Evolutionary conservation across 169 alveolate genomes (phyloP).

Genomic region (Miamiensis avidus): DNA sequence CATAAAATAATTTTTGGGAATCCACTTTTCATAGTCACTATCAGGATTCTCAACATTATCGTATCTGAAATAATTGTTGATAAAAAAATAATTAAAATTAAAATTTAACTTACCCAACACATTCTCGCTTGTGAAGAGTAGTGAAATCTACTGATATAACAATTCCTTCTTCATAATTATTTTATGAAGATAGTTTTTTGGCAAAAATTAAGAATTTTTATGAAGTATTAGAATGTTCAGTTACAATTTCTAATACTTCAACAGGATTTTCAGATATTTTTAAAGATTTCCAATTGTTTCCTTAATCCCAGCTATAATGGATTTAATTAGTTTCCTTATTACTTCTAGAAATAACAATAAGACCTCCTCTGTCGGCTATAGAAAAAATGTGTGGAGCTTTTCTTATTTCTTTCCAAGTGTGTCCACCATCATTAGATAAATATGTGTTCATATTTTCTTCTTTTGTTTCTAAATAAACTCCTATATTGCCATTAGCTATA

Average conservation of each 20-base stretch:
- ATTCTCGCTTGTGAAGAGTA: slow-evolving; percentile 56
- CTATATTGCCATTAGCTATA: slow-evolving; percentile 71
- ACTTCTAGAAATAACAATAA: slow-evolving; percentile 55
- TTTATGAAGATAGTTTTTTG: slow-evolving; percentile 9
- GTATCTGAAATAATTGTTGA: slow-evolving; percentile 42
- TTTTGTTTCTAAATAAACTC: slow-evolving; percentile 37
- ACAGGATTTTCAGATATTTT: slow-evolving; percentile 26
- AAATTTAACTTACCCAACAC: slow-evolving; percentile 51
- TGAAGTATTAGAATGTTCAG: slow-evolving; percentile 66
- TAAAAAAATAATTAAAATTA: slow-evolving; percentile 35
- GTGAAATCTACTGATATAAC: slow-evolving; percentile 55
- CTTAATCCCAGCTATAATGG: slow-evolving; percentile 64
- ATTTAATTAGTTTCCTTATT: slow-evolving; percentile 43
- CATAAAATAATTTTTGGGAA: slow-evolving; percentile 54
- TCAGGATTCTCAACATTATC: slow-evolving; percentile 57
- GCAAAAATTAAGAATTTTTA: slow-evolving; percentile 66
- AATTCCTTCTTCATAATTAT: slow-evolving; percentile 9
- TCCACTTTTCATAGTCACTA: slow-evolving; percentile 77
- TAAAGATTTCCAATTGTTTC: slow-evolving; percentile 59
- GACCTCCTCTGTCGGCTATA: slow-evolving; percentile 75
- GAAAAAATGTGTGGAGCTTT: slow-evolving; percentile 69
- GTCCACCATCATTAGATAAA: slow-evolving; percentile 79
- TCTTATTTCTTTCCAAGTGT: slow-evolving; percentile 61
- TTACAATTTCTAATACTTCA: slow-evolving; percentile 52
- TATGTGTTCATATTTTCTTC: slow-evolving; percentile 50